These are phyloP conservation scores for Globisporangium splendens DNA, from an alignment of 352 stramenopile species.

Conservation along the genomic window DNA sequence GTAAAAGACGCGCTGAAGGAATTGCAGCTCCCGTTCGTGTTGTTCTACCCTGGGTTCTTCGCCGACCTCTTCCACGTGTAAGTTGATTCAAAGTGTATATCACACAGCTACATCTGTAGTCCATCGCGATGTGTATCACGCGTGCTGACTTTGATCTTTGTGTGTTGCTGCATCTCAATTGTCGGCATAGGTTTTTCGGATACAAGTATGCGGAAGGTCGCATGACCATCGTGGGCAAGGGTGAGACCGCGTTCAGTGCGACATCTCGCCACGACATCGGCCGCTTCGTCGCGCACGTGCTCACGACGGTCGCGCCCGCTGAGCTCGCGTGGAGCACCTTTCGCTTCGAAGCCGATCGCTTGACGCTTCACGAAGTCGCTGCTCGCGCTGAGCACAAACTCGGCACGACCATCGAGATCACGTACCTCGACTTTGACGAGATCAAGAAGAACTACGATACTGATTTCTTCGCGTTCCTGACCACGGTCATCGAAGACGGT, in stretches of 20 bases:
- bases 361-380: background rate
- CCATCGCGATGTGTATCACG: too few relatives aligned
- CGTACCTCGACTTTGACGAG: background rate
- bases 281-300: constrained; percentile 4
- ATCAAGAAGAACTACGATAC: background rate
- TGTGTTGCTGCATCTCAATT: too few relatives aligned
- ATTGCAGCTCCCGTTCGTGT: too few relatives aligned
- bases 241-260: constrained; percentile 1
- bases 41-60: too few relatives aligned
- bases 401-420: constrained; percentile 5
- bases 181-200: background rate
- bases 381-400: constrained; percentile 5
- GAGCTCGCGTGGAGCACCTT: too few relatives aligned
- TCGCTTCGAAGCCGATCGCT: too few relatives aligned
- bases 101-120: too few relatives aligned
- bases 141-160: too few relatives aligned
- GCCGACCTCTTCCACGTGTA: too few relatives aligned
- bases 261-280: constrained; percentile 5
- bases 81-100: too few relatives aligned
- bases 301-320: background rate
- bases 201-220: constrained; percentile 3
- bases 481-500: too few relatives aligned
- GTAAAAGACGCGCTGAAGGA: too few relatives aligned
- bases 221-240: constrained; percentile 5
- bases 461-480: constrained; percentile 3